Evolutionary conservation across 2,329 filamentous ascomycete genomes (phyloP).

Genomic region (Paramyrothecium sp.): DNA sequence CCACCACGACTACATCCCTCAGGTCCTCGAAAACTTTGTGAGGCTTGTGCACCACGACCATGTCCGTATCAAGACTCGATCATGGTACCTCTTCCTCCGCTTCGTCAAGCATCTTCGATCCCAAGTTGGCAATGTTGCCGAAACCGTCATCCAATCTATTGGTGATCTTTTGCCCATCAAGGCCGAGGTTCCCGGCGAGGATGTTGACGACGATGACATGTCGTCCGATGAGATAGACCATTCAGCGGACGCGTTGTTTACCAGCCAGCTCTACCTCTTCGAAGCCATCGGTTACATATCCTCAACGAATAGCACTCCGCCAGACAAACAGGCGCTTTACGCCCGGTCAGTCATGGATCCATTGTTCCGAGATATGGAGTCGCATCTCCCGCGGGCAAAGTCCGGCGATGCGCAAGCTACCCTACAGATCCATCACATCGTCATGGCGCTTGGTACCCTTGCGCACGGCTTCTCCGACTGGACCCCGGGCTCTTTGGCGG

Average conservation of each 20-base stretch:
- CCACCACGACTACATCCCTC: conserved; percentile 77
- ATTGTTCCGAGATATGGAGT: conserved; percentile 85
- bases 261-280: conserved; percentile 87
- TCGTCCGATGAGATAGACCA: conserved; percentile 91
- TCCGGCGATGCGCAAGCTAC: conserved; percentile 77
- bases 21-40: conserved; percentile 88
- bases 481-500: conserved; percentile 54
- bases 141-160: conserved; percentile 88
- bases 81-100: conserved; percentile 96
- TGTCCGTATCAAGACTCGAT: conserved; percentile 81
- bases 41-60: conserved; percentile 85
- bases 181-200: conserved; percentile 77
- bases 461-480: conserved; percentile 93
- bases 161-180: conserved; percentile 86
- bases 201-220: conserved; percentile 79
- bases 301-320: conserved; percentile 72
- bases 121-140: conserved; percentile 84
- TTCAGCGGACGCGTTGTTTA: conserved; percentile 87
- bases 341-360: conserved; percentile 86
- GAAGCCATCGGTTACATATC: conserved; percentile 93
- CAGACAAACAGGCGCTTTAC: conserved; percentile 84
- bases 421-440: conserved; percentile 91
- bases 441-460: conserved; percentile 91
- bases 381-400: conserved; percentile 73
- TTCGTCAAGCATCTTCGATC: conserved; percentile 84